A percentile compares a stretch with the other conserved stretches of the same genome.
Evolutionary conservation across 345 rosid genomes (phyloP).

Genomic region (Odontarrhena argentea): DNA sequence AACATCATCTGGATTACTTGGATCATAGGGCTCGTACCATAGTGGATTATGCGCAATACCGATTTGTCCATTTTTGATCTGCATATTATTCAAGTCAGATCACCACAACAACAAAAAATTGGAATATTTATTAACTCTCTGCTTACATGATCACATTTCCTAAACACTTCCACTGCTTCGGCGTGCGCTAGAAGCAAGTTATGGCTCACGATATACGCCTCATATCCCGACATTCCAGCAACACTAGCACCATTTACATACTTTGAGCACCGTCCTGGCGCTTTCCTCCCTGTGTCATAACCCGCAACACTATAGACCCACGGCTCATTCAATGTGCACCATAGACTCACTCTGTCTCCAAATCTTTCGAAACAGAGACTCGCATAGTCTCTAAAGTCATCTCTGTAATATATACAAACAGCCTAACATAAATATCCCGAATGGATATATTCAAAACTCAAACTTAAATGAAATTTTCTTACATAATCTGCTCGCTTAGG

Average conservation of each 20-base stretch:
- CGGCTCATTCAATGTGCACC: slow-evolving; percentile 61
- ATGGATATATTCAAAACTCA: neutral
- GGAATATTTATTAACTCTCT: neutral
- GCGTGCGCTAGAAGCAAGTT: slow-evolving; percentile 44
- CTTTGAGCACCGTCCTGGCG: slow-evolving; percentile 46
- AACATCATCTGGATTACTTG: slow-evolving; percentile 34
- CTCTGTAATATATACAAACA: slow-evolving; percentile 32
- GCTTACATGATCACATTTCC: slow-evolving; percentile 41
- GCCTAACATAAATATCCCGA: slow-evolving; percentile 1
- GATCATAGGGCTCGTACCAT: slow-evolving; percentile 44
- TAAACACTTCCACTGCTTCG: slow-evolving; percentile 42
- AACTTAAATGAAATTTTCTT: slow-evolving; percentile 23
- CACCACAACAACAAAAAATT: neutral
- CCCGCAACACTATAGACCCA: slow-evolving; percentile 41
- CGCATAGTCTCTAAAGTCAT: slow-evolving; percentile 52
- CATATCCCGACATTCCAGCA: slow-evolving; percentile 45
- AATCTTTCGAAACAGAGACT: slow-evolving; percentile 49
- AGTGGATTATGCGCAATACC: slow-evolving; percentile 43
- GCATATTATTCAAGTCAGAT: slow-evolving; percentile 21
- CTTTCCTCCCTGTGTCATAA: slow-evolving; percentile 43
- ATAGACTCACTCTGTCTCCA: slow-evolving; percentile 58
- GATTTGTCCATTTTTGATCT: slow-evolving; percentile 38
- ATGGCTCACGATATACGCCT: slow-evolving; percentile 44
- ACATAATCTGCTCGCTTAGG: slow-evolving; percentile 50
- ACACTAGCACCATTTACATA: slow-evolving; percentile 37